Base-by-base conservation (phyloP, 306 rosid genomes). In the Psophocarpus tetragonolobus region DNA sequence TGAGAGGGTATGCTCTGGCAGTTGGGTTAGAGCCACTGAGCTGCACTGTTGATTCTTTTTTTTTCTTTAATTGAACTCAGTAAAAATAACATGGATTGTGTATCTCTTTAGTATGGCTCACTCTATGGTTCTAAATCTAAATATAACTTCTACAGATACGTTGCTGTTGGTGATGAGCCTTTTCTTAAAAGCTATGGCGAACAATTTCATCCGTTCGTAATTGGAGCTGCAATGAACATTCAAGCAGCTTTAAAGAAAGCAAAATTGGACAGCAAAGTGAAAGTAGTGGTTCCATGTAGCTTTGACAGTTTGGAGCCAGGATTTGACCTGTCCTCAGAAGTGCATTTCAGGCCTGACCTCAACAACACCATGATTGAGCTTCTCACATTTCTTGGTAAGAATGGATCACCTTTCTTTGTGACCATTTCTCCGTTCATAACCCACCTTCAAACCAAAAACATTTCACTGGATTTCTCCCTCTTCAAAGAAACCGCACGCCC, bases 231-330 rank as follows among this genome's bases (percentile, higher is more conserved):
- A 80, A 57, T 71, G 77, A 94, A 92, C 81, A 87, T 94, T 65
- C 97, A 89, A 61, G 80, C 85, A 13, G 90, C 97, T 86, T 76
- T 94, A 85, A 57, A 39, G 56, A 81, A 21, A 79, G 97, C 94
- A 48, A 91, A 90, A 56, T 73, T 92, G 85, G 93, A 84, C 54
- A 68, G 81, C 85, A 84, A 73, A 69, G 90, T 94, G 75, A 94
- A 89, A 77, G 97, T 92, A n/a, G 97, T 94, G 20, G 95, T 92
- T 76, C 97, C 98, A 18, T 94, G 97, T 86, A 92, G 98, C 86
- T 88, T 84, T 17, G 98, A 94, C 64, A 80, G 88, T 50, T 94
- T 92, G 23, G 87, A 84, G 70, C 80, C 90, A 14, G 93, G 86
- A 44, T 85, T 91, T 15, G 83, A 83, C 82, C 85, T 75, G 42